These are phyloP conservation scores for Cyanidioschyzon merolae DNA, from an alignment of 23 red algal species.

Conservation along the genomic window DNA sequence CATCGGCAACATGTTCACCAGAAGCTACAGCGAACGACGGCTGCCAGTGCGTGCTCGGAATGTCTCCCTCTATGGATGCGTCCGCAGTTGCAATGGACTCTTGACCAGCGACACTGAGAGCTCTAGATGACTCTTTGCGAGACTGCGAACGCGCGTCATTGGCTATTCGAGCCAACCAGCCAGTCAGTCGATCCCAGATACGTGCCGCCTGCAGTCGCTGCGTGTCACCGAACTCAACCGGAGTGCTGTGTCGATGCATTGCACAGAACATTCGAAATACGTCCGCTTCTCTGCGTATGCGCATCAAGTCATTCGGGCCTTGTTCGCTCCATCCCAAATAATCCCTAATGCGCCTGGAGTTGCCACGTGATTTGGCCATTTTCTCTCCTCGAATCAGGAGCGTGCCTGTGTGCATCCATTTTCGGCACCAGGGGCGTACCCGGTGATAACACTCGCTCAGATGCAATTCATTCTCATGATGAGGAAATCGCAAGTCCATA, in stretches of 20 bases:
- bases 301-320: not conserved
- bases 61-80: not conserved
- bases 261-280: constrained; percentile 64
- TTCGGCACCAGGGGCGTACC: constrained; percentile 57
- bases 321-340: constrained; percentile 16
- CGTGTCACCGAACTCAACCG: constrained; percentile 58
- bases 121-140: not conserved
- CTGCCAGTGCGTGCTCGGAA: not conserved
- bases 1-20: not conserved
- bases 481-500: constrained; percentile 86
- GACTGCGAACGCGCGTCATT: not conserved
- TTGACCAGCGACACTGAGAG: not conserved
- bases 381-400: constrained; percentile 79
- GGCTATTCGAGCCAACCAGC: not conserved
- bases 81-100: too few species aligned
- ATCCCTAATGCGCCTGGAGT: constrained; percentile 69
- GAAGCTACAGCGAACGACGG: not conserved
- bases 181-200: constrained; percentile 37
- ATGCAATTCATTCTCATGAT: constrained; percentile 88
- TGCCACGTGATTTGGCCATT: constrained; percentile 95
- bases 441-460: constrained; percentile 68
- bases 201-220: constrained; percentile 46
- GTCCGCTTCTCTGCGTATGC: constrained; percentile 28
- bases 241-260: constrained; percentile 48
- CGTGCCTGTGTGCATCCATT: constrained; percentile 79